Percentiles rank a stretch among this genome's conserved stretches.
Evolutionary conservation across 305 asterid species (phyloP).

Genomic region (Fraxinus sp.): DNA sequence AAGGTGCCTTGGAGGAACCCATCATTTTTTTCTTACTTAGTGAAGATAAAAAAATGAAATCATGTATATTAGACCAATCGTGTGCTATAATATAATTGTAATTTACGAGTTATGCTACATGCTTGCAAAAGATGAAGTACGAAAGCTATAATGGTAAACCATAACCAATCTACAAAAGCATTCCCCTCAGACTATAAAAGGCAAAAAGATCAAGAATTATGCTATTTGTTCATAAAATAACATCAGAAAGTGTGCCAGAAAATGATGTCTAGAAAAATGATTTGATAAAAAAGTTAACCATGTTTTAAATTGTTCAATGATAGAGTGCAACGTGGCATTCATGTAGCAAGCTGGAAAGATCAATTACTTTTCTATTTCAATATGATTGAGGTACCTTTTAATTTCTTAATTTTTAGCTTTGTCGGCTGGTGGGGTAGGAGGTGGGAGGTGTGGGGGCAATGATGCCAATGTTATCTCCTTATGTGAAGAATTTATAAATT

Average conservation of each 20-base stretch:
- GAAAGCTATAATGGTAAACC: not conserved
- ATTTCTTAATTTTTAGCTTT: not conserved
- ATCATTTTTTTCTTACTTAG: not conserved
- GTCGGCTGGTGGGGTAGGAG: not conserved
- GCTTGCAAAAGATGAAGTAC: not conserved
- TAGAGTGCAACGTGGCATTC: too few species aligned
- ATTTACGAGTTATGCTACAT: not conserved
- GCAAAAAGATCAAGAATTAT: not conserved
- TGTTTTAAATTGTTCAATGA: too few species aligned
- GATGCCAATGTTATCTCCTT: not conserved
- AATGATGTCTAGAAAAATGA: too few species aligned
- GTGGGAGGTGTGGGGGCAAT: not conserved
- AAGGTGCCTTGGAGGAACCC: not conserved
- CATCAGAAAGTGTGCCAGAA: too few species aligned
- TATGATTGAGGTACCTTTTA: not conserved
- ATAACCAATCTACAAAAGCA: not conserved
- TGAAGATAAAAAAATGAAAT: not conserved
- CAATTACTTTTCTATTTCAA: not conserved
- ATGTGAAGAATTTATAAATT: too few species aligned
- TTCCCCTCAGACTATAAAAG: not conserved
- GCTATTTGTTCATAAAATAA: too few species aligned
- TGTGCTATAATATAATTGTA: not conserved
- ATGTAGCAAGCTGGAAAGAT: not conserved
- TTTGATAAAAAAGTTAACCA: too few species aligned
- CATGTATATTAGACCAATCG: not conserved